Conservation (phyloP, 2,329 filamentous ascomycete genomes). For the Achaetomium macrosporum region DNA sequence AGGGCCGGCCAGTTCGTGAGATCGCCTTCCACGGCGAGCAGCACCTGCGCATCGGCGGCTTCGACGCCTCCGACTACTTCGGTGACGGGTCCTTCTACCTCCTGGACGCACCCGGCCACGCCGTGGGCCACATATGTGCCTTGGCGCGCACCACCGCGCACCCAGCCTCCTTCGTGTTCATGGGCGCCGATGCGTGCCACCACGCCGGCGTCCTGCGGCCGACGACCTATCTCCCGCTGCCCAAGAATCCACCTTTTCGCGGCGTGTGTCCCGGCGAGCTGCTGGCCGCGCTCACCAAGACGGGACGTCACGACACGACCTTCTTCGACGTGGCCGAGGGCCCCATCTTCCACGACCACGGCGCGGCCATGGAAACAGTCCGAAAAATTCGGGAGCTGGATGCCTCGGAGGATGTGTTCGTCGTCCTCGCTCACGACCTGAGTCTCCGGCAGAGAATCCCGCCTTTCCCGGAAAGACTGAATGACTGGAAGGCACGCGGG, state of each 20-base stretch:
- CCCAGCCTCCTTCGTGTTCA: slow-evolving; percentile 34
- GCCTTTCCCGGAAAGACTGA: background rate
- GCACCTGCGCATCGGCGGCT: slow-evolving; percentile 19
- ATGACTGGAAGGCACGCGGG: background rate
- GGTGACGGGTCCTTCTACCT: slow-evolving; percentile 28
- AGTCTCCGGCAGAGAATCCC: background rate
- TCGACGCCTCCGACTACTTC: slow-evolving; percentile 26
- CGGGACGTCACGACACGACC: background rate
- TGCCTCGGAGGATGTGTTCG: background rate
- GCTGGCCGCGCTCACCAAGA: background rate
- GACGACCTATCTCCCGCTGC: slow-evolving; percentile 30
- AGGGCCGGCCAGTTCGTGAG: no score
- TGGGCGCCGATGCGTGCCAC: slow-evolving; percentile 40
- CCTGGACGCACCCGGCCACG: slow-evolving; percentile 26
- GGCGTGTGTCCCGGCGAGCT: background rate
- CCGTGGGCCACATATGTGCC: slow-evolving; percentile 28
- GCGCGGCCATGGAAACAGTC: background rate
- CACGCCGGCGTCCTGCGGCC: slow-evolving; percentile 35
- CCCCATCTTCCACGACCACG: background rate
- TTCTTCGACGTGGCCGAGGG: background rate
- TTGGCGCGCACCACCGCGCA: slow-evolving; percentile 34
- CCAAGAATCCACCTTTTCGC: slow-evolving; percentile 13
- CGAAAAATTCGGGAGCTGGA: slow-evolving; percentile 1
- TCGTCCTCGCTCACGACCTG: background rate
- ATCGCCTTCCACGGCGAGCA: slow-evolving; percentile 24